Percentiles rank a stretch among this genome's conserved stretches.
phyloP scores from a whole-genome alignment of 2,329 filamentous ascomycete genomes.

The Bipolaris bicolor region DNA sequence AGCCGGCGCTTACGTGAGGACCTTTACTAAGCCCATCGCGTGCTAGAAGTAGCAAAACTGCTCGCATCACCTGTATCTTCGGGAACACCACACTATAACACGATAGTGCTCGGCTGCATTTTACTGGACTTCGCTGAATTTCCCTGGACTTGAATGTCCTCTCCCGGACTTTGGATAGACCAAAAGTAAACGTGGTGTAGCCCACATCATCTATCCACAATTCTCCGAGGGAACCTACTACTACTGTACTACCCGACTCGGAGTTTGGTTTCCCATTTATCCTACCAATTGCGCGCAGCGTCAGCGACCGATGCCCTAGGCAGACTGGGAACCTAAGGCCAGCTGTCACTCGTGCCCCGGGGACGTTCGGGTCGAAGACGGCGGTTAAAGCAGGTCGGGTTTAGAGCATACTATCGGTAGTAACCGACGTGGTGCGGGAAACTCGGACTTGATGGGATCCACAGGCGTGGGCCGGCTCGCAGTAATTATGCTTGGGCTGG shows the following conservation, averaged over 20 bases:
- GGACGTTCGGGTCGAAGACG: not conserved
- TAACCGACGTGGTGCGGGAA: not conserved
- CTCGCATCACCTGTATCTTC: constrained; percentile 1
- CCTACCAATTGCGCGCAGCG: not conserved
- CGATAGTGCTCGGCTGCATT: too few species aligned
- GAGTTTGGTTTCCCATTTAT: not conserved
- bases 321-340: not conserved
- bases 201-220: not conserved
- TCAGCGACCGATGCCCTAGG: not conserved
- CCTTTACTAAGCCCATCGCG: not conserved
- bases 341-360: not conserved
- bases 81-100: too few species aligned
- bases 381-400: not conserved
- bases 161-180: too few species aligned
- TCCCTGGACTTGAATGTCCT: too few species aligned
- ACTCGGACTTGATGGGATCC: not conserved
- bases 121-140: too few species aligned
- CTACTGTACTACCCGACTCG: not conserved
- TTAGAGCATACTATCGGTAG: not conserved
- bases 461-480: not conserved
- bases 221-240: not conserved
- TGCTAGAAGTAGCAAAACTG: not conserved
- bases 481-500: not conserved
- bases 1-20: constrained; percentile 12
- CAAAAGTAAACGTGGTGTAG: too few species aligned